Conservation (phyloP, 140 eudicot species). For the Erigeron philadelphicus region DNA sequence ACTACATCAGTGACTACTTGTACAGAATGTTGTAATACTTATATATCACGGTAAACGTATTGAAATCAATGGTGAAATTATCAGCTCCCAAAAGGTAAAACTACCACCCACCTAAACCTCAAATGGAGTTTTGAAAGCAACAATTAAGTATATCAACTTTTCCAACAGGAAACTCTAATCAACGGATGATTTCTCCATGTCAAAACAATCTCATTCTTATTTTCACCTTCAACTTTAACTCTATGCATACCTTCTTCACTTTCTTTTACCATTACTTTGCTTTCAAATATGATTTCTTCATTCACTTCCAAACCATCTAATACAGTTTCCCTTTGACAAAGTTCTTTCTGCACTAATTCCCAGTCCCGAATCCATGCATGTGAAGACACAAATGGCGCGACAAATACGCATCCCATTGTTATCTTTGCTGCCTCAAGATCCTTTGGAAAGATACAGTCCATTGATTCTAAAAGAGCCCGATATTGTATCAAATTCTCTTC, state of each 20-base stretch:
- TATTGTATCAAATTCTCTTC: conserved; percentile 30
- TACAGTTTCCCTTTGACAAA: not conserved
- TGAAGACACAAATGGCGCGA: conserved; percentile 31
- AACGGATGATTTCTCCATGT: conserved; percentile 34
- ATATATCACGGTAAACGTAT: too few relatives aligned
- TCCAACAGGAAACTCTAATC: conserved; percentile 38
- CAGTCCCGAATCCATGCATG: conserved; percentile 26
- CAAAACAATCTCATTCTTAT: conserved; percentile 33
- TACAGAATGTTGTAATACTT: too few relatives aligned
- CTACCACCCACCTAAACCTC: too few relatives aligned
- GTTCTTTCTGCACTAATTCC: conserved; percentile 25
- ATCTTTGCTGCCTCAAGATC: conserved; percentile 36
- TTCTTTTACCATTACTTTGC: conserved; percentile 33
- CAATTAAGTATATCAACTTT: conserved; percentile 3
- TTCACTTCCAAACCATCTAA: conserved; percentile 31
- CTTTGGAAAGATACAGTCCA: conserved; percentile 32
- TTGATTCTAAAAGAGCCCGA: conserved; percentile 36
- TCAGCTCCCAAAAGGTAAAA: too few relatives aligned
- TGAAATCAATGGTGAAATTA: too few relatives aligned
- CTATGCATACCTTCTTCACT: conserved; percentile 22
- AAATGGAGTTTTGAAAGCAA: too few relatives aligned
- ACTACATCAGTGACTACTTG: too few relatives aligned
- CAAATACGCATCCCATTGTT: conserved; percentile 37
- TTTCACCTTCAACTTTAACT: conserved; percentile 32
- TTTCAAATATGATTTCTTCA: conserved; percentile 30